phyloP scores from a whole-genome alignment of 768 basidiomycete genomes.

The Suillus subalutaceus region DNA sequence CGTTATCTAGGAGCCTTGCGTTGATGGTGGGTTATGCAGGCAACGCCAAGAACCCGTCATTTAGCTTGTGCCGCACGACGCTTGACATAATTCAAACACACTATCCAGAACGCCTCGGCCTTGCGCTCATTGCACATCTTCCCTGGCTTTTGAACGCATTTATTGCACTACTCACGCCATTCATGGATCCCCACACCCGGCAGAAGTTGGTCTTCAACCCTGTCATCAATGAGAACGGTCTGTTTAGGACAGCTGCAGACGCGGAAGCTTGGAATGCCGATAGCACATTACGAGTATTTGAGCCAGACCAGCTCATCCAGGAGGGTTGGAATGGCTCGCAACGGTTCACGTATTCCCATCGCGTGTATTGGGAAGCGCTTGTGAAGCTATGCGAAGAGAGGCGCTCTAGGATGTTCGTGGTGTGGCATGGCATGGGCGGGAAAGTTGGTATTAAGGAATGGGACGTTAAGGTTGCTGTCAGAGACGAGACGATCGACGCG shows the following conservation, averaged over 20 bases:
- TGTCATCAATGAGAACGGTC: conserved; percentile 24
- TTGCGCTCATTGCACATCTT: conserved; percentile 75
- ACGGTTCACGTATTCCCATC: conserved; percentile 75
- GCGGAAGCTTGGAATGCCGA: conserved; percentile 12
- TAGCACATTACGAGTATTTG: conserved; percentile 47
- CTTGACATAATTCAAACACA: conserved; percentile 76
- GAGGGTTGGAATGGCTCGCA: conserved; percentile 70
- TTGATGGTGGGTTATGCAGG: conserved; percentile 82
- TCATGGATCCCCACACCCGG: conserved; percentile 83
- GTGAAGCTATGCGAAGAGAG: conserved; percentile 56
- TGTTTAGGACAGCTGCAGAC: conserved; percentile 29
- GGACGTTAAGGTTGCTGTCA: conserved; percentile 61
- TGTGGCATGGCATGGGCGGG: conserved; percentile 72
- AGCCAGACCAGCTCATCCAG: conserved; percentile 67
- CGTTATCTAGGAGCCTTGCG: conserved; percentile 53
- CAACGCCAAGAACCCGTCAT: conserved; percentile 58
- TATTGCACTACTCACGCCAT: conserved; percentile 76
- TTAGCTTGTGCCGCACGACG: conserved; percentile 40
- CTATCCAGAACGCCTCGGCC: conserved; percentile 85
- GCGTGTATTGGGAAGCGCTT: conserved; percentile 73
- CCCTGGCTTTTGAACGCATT: conserved; percentile 78
- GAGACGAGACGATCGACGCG: conserved; percentile 14
- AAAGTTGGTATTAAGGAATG: conserved; percentile 76
- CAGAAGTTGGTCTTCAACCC: conserved; percentile 80
- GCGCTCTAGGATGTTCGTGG: conserved; percentile 49